phyloP scores from a whole-genome alignment of 306 rosid genomes.

The Calophaca sinica region DNA sequence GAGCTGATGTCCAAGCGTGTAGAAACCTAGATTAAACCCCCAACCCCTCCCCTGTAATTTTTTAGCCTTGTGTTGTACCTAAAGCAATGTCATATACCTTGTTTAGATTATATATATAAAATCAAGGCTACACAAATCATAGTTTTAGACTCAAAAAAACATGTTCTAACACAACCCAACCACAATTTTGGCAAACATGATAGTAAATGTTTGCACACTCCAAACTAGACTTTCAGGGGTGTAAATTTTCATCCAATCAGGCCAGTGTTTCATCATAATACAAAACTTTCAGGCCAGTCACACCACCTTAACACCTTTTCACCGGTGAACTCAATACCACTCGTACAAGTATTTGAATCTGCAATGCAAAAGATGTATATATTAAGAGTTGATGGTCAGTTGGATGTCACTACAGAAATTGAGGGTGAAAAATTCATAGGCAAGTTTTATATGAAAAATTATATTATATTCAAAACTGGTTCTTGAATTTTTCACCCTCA shows the following conservation, averaged over 20 bases:
- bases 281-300: constrained; percentile 21
- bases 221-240: not conserved
- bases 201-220: too few species aligned
- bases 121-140: not conserved
- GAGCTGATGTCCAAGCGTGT: not conserved
- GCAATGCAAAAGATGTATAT: constrained; percentile 34
- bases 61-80: too few species aligned
- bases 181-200: too few species aligned
- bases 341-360: constrained; percentile 30
- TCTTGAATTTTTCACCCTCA: constrained; percentile 57
- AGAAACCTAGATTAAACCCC: not conserved
- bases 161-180: too few species aligned
- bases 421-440: constrained; percentile 56
- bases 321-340: not conserved
- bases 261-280: constrained; percentile 34
- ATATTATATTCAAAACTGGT: constrained; percentile 24
- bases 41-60: not conserved
- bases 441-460: constrained; percentile 28
- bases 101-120: too few species aligned
- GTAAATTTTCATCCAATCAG: constrained; percentile 9
- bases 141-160: too few species aligned
- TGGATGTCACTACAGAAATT: constrained; percentile 40
- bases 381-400: constrained; percentile 9
- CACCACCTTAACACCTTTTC: constrained; percentile 14
- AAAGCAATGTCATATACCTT: not conserved